Conservation (phyloP, 345 rosid species). For the Euphorbia peplus region DNA sequence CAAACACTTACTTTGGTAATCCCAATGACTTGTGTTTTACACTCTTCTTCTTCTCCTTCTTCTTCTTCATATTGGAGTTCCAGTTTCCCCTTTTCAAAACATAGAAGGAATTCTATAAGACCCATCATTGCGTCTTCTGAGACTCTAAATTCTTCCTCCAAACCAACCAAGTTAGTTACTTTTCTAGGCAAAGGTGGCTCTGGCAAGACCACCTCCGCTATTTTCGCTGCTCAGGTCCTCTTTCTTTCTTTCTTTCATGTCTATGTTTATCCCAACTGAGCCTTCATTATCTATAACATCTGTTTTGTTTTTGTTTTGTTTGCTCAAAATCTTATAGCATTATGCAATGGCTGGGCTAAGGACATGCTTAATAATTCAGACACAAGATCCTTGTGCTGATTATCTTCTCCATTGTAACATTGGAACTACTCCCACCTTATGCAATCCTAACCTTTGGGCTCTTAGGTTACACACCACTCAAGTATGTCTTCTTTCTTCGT, state of each 20-base stretch:
- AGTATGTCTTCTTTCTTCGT: constrained; percentile 33
- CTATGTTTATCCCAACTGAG: neutral
- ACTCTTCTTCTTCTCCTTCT: constrained; percentile 25
- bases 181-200: constrained; percentile 91
- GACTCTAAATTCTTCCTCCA: constrained; percentile 17
- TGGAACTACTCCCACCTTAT: constrained; percentile 52
- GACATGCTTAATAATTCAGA: constrained; percentile 75
- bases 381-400: constrained; percentile 77
- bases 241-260: neutral
- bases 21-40: constrained; percentile 22
- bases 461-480: constrained; percentile 76
- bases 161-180: constrained; percentile 55
- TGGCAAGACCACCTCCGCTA: constrained; percentile 81
- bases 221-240: constrained; percentile 88
- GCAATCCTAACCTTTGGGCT: constrained; percentile 60
- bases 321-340: constrained; percentile 37
- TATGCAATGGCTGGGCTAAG: constrained; percentile 69
- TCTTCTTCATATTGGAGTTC: constrained; percentile 23
- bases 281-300: no score
- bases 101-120: constrained; percentile 16
- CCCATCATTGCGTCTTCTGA: constrained; percentile 24
- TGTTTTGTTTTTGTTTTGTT: no score
- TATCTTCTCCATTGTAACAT: constrained; percentile 70
- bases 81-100: constrained; percentile 8
- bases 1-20: no score